Evolutionary conservation across 768 basidiomycete genomes (phyloP).

Genomic region (Phylloporus sp.): DNA sequence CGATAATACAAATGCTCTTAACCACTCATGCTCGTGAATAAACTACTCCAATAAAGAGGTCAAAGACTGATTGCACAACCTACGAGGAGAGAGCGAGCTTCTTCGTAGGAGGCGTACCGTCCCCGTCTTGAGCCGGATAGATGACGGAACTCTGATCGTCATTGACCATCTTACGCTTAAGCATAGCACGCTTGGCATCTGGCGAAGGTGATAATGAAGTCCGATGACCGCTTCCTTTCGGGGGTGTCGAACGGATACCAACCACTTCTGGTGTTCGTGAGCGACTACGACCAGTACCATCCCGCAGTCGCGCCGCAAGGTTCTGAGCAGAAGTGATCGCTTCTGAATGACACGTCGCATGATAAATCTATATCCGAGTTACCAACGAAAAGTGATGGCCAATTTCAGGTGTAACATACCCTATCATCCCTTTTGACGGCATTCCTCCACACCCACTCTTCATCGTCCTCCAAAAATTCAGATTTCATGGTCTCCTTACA

Average conservation of each 20-base stretch:
- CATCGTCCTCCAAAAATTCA: constrained; percentile 92
- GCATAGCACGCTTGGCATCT: constrained; percentile 49
- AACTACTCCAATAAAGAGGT: constrained; percentile 32
- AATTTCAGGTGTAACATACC: constrained; percentile 41
- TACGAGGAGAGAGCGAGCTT: constrained; percentile 49
- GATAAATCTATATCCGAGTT: constrained; percentile 63
- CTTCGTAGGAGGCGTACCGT: constrained; percentile 61
- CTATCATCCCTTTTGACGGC: constrained; percentile 78
- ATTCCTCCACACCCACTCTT: constrained; percentile 98
- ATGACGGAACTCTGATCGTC: constrained; percentile 36
- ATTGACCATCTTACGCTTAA: constrained; percentile 73
- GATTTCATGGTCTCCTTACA: constrained; percentile 92
- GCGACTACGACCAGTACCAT: constrained; percentile 60
- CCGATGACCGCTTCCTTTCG: constrained; percentile 26
- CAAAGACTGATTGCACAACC: constrained; percentile 11
- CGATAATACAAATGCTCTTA: constrained; percentile 26
- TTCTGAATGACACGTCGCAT: constrained; percentile 92
- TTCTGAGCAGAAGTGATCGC: constrained; percentile 58
- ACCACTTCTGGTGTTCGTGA: constrained; percentile 67
- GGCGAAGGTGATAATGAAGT: constrained; percentile 48
- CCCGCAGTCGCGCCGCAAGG: constrained; percentile 63
- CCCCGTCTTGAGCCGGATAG: constrained; percentile 32
- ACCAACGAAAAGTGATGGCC: background rate
- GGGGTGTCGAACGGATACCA: constrained; percentile 36
- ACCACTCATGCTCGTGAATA: constrained; percentile 24